phyloP scores from a whole-genome alignment of 2,329 filamentous ascomycete species.

The Emmonsiellopsis sp. region DNA sequence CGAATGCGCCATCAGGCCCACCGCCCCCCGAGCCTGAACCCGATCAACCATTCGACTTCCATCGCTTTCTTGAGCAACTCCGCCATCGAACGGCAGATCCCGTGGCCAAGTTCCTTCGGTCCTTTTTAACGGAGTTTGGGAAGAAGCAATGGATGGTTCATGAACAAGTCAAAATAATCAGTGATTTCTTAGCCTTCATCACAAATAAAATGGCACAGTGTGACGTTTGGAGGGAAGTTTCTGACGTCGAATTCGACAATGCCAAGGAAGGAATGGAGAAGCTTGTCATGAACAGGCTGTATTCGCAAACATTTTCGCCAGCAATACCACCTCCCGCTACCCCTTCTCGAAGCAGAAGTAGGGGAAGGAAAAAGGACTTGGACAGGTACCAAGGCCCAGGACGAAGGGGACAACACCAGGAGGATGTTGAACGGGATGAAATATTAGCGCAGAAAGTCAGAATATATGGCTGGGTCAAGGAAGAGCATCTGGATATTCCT shows the following conservation, averaged over 20 bases:
- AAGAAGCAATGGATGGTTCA: conserved; percentile 99
- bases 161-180: conserved; percentile 97
- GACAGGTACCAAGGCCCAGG: conserved; percentile 67
- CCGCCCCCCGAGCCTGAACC: conserved; percentile 74
- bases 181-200: conserved; percentile 93
- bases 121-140: conserved; percentile 86
- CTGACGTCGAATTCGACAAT: conserved; percentile 96
- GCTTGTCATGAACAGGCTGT: conserved; percentile 95
- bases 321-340: conserved; percentile 75
- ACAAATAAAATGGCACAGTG: conserved; percentile 97
- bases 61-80: conserved; percentile 90
- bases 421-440: conserved; percentile 93
- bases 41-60: conserved; percentile 87
- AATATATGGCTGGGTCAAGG: conserved; percentile 90
- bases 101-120: conserved; percentile 88
- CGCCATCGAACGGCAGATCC: conserved; percentile 97
- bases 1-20: conserved; percentile 39
- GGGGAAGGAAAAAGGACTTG: conserved; percentile 57
- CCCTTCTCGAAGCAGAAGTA: conserved; percentile 47
- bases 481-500: conserved; percentile 88
- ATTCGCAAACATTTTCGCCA: conserved; percentile 91
- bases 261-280: conserved; percentile 99
- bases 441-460: conserved; percentile 93
- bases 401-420: conserved; percentile 89
- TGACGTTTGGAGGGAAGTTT: conserved; percentile 92